Base-by-base conservation (phyloP, 2,329 filamentous ascomycete species). In the Tolypocladium nubicola region DNA sequence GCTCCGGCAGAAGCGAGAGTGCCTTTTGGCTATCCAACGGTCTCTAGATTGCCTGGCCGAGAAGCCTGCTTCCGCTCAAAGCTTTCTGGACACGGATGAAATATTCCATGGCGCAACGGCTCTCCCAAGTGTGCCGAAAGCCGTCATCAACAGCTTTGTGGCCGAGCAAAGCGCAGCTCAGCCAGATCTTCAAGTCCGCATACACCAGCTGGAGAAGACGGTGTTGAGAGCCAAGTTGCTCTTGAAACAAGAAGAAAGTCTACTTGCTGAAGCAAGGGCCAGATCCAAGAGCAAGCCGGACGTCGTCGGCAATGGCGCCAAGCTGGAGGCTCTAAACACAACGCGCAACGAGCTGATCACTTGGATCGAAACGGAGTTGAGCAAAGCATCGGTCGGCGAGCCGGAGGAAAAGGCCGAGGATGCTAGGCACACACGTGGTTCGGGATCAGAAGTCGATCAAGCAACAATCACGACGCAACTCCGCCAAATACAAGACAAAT, bases 321-420 rank as follows among this genome's bases (percentile, higher is more conserved):
- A 79, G 60, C 62, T 83, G 3, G 72, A 76, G 53, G 84, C 84
- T 16, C 70, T 87, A 11, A 77, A 76, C 47, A 71, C 71, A 9
- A 81, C 84, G 13, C 76, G 85, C 19, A 78, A 79, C 55, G 80
- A 82, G 60, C 75, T 87, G 54, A 86, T 87, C 58, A 75, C 70
- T 57, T 87, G 84, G 84, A 85, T 87, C 57, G 84, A 87, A 67
- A 73, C 71, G 6, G 85, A 87, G 66, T 70, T 87, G 26, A 72
- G 76, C 55, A 81, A 80, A 56, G 81, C 82, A 1, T 74, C 76
- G 5, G 64, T 65, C 0, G 73, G 71, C 3, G 70, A 66, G 0
- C 72, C 71, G 4, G 69, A 63, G 26, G 66, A 68, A 1, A 70
- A 67, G 0, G 66, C 62, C 1, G 66, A 66, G 7, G 65, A 66